A percentile compares a stretch with the other conserved stretches of the same genome.
These are phyloP conservation scores for Hypomyces perniciosus DNA, from an alignment of 2,329 filamentous ascomycete genomes.

Conservation along the genomic window DNA sequence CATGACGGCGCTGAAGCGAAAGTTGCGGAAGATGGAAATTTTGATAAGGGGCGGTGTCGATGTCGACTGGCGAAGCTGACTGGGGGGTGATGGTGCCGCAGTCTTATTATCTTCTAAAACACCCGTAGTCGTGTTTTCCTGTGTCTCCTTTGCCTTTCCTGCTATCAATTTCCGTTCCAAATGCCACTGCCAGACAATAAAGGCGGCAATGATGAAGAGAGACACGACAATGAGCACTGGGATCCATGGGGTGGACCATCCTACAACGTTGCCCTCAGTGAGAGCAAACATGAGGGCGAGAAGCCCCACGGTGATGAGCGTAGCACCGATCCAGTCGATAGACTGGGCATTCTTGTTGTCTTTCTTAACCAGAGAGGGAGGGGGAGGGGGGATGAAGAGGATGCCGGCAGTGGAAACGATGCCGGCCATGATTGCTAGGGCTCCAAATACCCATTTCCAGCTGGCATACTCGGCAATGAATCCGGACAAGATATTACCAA, in stretches of 20 bases:
- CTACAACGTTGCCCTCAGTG: slow-evolving; percentile 63
- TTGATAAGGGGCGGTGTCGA: slow-evolving; percentile 54
- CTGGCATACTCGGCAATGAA: slow-evolving; percentile 55
- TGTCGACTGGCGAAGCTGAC: neutral
- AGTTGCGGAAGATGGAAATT: slow-evolving; percentile 55
- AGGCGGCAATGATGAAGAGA: slow-evolving; percentile 47
- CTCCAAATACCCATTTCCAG: slow-evolving; percentile 65
- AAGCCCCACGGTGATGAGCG: slow-evolving; percentile 55
- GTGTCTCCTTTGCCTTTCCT: neutral
- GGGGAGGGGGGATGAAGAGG: slow-evolving; percentile 53
- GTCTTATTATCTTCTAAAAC: neutral
- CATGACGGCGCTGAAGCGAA: slow-evolving; percentile 57
- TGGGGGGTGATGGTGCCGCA: slow-evolving; percentile 17
- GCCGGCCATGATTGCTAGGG: slow-evolving; percentile 54
- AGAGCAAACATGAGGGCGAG: slow-evolving; percentile 60
- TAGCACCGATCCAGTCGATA: slow-evolving; percentile 62
- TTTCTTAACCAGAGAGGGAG: slow-evolving; percentile 15
- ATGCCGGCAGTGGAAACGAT: slow-evolving; percentile 51
- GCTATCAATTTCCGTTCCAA: slow-evolving; percentile 22
- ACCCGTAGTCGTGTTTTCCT: neutral
- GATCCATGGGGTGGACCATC: slow-evolving; percentile 60
- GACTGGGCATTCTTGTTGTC: slow-evolving; percentile 22
- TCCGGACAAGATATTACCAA: slow-evolving; percentile 60
- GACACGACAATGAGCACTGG: slow-evolving; percentile 53
- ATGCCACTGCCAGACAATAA: slow-evolving; percentile 55